Conservation (phyloP, 192 early-diverging fungal genomes). For the Polychytrium aggregatum region DNA sequence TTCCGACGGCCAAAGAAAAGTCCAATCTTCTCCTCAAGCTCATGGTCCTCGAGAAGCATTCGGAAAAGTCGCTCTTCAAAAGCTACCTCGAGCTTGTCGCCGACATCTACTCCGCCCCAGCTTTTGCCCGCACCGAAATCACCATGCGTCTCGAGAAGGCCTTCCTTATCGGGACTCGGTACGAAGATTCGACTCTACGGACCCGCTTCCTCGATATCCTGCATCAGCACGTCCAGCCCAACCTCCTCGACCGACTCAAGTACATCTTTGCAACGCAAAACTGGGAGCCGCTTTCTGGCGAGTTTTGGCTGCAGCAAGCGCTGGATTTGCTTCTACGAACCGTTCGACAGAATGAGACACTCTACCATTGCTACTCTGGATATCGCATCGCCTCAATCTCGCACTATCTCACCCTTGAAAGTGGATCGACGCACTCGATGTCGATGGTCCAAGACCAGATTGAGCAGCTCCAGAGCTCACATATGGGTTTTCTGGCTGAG, state of each 20-base stretch:
- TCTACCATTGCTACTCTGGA: no score
- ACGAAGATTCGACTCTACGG: constrained; percentile 68
- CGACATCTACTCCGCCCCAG: constrained; percentile 72
- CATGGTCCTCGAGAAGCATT: constrained; percentile 70
- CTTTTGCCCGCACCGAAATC: constrained; percentile 78
- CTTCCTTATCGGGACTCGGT: constrained; percentile 82
- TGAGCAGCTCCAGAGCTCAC: no score
- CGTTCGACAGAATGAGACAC: neutral
- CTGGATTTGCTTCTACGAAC: constrained; percentile 71
- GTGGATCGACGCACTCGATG: no score
- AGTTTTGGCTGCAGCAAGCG: constrained; percentile 91
- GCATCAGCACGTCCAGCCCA: constrained; percentile 34
- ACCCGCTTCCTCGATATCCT: constrained; percentile 65
- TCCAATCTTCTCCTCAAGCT: constrained; percentile 84
- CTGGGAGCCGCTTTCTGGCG: constrained; percentile 78
- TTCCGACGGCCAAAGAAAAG: constrained; percentile 96
- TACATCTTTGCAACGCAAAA: constrained; percentile 89
- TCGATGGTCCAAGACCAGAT: no score
- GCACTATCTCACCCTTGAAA: no score
- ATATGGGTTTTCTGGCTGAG: no score
- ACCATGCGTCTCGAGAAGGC: constrained; percentile 89
- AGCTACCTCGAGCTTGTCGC: constrained; percentile 85
- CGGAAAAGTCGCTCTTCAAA: constrained; percentile 59
- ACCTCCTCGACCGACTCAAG: constrained; percentile 62
- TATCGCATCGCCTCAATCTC: no score